A percentile compares a stretch with the other conserved stretches of the same genome.
Conservation (phyloP, 2,329 filamentous ascomycete genomes). For the Exophiala dermatitidis region DNA sequence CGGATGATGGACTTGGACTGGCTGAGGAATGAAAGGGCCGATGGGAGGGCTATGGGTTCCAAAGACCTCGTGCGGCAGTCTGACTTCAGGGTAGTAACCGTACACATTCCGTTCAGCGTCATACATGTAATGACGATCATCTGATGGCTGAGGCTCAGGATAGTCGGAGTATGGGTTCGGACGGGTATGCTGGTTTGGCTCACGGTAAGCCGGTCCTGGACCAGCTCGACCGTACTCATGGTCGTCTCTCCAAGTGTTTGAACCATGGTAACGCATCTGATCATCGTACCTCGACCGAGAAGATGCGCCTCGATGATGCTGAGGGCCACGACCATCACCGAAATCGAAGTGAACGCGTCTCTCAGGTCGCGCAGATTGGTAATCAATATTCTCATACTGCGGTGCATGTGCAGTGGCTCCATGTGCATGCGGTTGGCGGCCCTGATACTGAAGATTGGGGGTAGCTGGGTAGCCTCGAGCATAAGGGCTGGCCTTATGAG, state of each 20-base stretch:
- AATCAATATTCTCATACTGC: neutral
- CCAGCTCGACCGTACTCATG: neutral
- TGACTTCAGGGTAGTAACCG: constrained; percentile 2
- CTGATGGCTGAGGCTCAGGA: neutral
- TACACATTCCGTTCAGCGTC: constrained; percentile 7
- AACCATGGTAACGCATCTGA: neutral
- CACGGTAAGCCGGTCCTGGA: neutral
- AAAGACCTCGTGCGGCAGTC: constrained; percentile 2
- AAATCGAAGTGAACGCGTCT: constrained; percentile 22
- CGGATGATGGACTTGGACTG: neutral
- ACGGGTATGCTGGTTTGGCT: neutral
- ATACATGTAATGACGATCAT: constrained; percentile 9
- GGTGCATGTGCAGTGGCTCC: neutral
- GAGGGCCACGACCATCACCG: constrained; percentile 5
- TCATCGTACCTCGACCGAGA: constrained; percentile 2
- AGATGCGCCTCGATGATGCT: neutral
- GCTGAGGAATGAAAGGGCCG: neutral
- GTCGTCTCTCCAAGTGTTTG: constrained; percentile 3
- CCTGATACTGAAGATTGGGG: neutral
- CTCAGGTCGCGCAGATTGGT: neutral
- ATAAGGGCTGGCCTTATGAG: constrained; percentile 6
- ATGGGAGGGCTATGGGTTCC: neutral
- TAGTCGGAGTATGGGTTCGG: constrained; percentile 11
- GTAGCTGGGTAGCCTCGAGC: constrained; percentile 1
- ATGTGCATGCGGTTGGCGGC: neutral